These are phyloP conservation scores for Nymphaea colorata DNA, from an alignment of 164 flowering plant species.

Conservation along the genomic window DNA sequence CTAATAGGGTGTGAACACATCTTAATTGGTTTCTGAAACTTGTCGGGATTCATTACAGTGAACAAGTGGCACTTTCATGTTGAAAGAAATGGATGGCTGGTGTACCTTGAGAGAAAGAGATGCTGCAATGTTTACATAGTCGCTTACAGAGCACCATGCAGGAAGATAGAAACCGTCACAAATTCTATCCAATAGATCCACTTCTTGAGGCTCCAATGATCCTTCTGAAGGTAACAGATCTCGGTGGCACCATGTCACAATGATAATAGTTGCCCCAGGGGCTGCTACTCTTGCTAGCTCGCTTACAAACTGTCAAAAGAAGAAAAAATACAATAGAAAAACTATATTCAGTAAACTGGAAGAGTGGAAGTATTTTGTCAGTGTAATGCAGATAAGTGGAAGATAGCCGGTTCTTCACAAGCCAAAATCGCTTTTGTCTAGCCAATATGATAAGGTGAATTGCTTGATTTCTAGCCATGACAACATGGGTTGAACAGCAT, in stretches of 20 bases:
- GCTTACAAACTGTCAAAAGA: constrained; percentile 50
- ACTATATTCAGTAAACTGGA: not conserved
- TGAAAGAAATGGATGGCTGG: not conserved
- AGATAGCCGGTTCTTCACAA: too few relatives aligned
- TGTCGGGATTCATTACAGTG: too few relatives aligned
- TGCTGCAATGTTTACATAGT: constrained; percentile 55
- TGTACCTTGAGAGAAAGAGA: constrained; percentile 61
- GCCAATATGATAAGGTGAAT: too few relatives aligned
- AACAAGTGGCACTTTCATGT: too few relatives aligned
- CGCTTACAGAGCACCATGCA: constrained; percentile 82
- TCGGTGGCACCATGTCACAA: constrained; percentile 93
- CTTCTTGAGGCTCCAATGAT: constrained; percentile 54
- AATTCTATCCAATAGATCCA: constrained; percentile 45
- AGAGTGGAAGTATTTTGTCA: not conserved
- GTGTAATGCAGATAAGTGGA: too few relatives aligned
- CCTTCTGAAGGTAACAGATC: constrained; percentile 57
- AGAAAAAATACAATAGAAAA: not conserved
- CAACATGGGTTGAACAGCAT: too few relatives aligned
- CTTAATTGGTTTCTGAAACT: too few relatives aligned
- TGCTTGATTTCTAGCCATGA: too few relatives aligned
- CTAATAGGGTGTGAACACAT: not conserved
- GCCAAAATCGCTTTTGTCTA: too few relatives aligned
- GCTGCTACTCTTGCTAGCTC: constrained; percentile 83
- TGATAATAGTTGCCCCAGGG: constrained; percentile 78
- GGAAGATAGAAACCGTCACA: constrained; percentile 79